Conservation (phyloP, 176 grass and related monocot genomes). For the Tuctoria greenei region DNA sequence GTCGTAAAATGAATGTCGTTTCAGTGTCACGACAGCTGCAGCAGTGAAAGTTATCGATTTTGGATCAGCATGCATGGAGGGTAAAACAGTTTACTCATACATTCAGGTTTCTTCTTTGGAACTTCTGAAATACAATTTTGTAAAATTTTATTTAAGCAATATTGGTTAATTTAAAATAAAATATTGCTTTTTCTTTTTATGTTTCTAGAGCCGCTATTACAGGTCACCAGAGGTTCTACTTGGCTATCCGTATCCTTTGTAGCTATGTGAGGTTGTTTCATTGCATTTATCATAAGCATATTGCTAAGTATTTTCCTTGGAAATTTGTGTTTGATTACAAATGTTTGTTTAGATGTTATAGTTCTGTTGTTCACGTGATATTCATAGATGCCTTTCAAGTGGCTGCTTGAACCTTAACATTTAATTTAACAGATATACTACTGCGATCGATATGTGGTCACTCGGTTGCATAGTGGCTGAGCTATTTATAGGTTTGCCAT, state of each 20-base stretch:
- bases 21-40: constrained; percentile 68
- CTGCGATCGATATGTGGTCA: constrained; percentile 94
- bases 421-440: constrained; percentile 61
- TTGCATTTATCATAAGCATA: constrained; percentile 15
- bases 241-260: constrained; percentile 91
- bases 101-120: constrained; percentile 69
- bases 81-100: constrained; percentile 90
- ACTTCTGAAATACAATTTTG: constrained; percentile 5
- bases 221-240: constrained; percentile 95
- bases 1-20: constrained; percentile 45
- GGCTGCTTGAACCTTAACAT: constrained; percentile 35
- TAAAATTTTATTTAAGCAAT: background rate
- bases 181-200: constrained; percentile 32
- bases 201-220: constrained; percentile 91
- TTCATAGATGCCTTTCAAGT: constrained; percentile 15
- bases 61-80: constrained; percentile 96
- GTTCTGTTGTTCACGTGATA: background rate
- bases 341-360: background rate
- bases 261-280: background rate
- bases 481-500: constrained; percentile 86
- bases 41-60: constrained; percentile 99
- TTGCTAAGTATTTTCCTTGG: background rate
- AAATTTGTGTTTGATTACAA: background rate
- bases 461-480: constrained; percentile 91
- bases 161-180: constrained; percentile 26